phyloP scores from a whole-genome alignment of 805 yeast species.

The Isabelozyma pseudorhagii region DNA sequence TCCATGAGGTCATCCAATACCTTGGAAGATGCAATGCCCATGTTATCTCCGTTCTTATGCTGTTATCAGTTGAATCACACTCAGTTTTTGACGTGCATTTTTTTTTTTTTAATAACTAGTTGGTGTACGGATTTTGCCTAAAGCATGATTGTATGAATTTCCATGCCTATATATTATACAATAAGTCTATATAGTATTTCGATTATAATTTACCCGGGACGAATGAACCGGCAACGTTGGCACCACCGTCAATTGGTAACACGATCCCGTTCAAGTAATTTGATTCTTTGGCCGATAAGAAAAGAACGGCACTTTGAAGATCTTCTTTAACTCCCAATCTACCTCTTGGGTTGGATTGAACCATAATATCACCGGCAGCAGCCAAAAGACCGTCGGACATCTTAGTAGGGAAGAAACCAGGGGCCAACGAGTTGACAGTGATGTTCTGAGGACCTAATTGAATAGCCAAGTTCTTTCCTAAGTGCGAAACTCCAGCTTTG shows the following conservation, averaged over 20 bases:
- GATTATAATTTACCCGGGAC: slow-evolving; percentile 1
- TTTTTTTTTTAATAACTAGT: no score
- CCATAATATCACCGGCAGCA: slow-evolving; percentile 46
- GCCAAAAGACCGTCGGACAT: slow-evolving; percentile 67
- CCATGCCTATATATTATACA: no score
- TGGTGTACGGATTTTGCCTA: neutral
- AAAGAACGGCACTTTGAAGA: slow-evolving; percentile 52
- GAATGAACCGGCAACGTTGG: slow-evolving; percentile 34
- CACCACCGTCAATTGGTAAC: slow-evolving; percentile 71
- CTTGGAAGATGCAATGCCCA: slow-evolving; percentile 64
- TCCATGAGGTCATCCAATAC: slow-evolving; percentile 68
- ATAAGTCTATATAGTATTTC: neutral
- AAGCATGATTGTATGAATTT: neutral
- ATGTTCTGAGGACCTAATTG: slow-evolving; percentile 66
- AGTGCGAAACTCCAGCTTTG: slow-evolving; percentile 70
- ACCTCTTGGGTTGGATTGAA: slow-evolving; percentile 52
- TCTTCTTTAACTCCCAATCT: slow-evolving; percentile 65
- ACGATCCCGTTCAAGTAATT: slow-evolving; percentile 66
- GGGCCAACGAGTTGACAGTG: slow-evolving; percentile 69
- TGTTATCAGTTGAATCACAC: neutral
- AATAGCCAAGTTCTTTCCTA: slow-evolving; percentile 60
- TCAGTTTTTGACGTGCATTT: neutral
- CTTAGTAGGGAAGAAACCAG: slow-evolving; percentile 75
- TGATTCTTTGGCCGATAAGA: slow-evolving; percentile 51
- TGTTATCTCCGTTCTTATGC: slow-evolving; percentile 11